A percentile compares a stretch with the other conserved stretches of the same genome.
phyloP scores from a whole-genome alignment of 2,329 filamentous ascomycete genomes.

The Epichloe amarillans region DNA sequence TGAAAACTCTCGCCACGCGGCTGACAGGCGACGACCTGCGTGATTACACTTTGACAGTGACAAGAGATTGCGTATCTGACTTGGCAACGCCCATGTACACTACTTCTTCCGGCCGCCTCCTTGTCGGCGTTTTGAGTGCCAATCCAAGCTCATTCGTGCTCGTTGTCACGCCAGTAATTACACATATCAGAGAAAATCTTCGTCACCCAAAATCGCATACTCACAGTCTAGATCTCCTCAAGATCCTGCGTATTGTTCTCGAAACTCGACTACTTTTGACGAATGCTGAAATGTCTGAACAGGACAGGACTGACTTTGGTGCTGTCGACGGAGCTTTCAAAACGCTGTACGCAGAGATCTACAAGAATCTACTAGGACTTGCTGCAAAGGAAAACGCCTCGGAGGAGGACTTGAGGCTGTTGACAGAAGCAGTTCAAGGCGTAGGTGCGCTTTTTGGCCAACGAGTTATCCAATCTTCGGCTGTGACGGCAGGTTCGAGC shows the following conservation, averaged over 20 bases:
- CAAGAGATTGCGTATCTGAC: constrained; percentile 40
- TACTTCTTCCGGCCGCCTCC: constrained; percentile 36
- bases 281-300: constrained; percentile 17
- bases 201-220: constrained; percentile 34
- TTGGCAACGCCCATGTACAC: constrained; percentile 39
- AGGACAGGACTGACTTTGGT: constrained; percentile 25
- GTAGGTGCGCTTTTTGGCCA: constrained; percentile 32
- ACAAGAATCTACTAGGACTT: constrained; percentile 23
- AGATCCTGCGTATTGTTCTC: constrained; percentile 37
- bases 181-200: constrained; percentile 37
- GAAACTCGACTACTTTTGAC: constrained; percentile 30
- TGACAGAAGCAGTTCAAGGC: constrained; percentile 32
- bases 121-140: constrained; percentile 37
- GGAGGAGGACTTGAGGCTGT: constrained; percentile 26
- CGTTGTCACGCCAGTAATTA: constrained; percentile 31
- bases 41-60: constrained; percentile 33
- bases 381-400: constrained; percentile 15
- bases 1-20: constrained; percentile 33
- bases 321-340: constrained; percentile 24
- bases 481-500: not conserved
- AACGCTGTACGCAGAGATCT: constrained; percentile 30
- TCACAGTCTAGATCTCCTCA: constrained; percentile 38
- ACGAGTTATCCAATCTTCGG: constrained; percentile 6
- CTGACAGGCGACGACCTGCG: constrained; percentile 31
- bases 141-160: constrained; percentile 34